Evolutionary conservation across 106 monocot species (phyloP).

Genomic region (Acorus gramineus): DNA sequence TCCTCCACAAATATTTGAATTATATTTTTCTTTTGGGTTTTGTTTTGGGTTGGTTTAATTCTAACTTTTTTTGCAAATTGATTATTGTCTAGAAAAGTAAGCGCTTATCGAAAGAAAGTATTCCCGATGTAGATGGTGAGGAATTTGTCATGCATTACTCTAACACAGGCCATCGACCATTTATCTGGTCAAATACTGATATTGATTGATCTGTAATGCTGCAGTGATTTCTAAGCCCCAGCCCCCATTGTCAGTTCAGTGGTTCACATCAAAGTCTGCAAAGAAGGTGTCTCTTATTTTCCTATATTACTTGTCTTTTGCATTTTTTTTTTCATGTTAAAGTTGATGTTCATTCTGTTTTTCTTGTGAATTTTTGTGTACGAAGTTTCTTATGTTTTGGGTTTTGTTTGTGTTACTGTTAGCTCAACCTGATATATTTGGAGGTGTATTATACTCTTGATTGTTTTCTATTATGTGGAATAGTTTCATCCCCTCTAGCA

Average conservation of each 20-base stretch:
- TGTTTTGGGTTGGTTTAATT: neutral
- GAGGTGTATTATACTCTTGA: too few species aligned
- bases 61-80: neutral
- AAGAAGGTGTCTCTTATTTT: slow-evolving; percentile 54
- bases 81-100: slow-evolving; percentile 43
- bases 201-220: slow-evolving; percentile 3
- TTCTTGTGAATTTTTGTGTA: neutral
- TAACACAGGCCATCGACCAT: neutral
- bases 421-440: too few species aligned
- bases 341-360: too few species aligned
- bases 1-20: neutral
- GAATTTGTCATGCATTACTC: neutral
- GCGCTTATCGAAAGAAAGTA: slow-evolving; percentile 35
- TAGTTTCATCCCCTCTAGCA: too few species aligned
- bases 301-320: neutral
- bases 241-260: slow-evolving; percentile 27
- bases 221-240: slow-evolving; percentile 31
- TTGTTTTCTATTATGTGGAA: too few species aligned
- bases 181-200: neutral
- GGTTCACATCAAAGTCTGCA: slow-evolving; percentile 68
- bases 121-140: slow-evolving; percentile 47
- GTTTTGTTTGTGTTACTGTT: neutral
- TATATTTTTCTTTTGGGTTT: slow-evolving; percentile 2
- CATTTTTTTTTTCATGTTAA: neutral
- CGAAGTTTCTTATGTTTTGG: neutral